Evolutionary conservation across 495 filamentous ascomycete genomes (phyloP).

Genomic region (Aspergillus hancockii): DNA sequence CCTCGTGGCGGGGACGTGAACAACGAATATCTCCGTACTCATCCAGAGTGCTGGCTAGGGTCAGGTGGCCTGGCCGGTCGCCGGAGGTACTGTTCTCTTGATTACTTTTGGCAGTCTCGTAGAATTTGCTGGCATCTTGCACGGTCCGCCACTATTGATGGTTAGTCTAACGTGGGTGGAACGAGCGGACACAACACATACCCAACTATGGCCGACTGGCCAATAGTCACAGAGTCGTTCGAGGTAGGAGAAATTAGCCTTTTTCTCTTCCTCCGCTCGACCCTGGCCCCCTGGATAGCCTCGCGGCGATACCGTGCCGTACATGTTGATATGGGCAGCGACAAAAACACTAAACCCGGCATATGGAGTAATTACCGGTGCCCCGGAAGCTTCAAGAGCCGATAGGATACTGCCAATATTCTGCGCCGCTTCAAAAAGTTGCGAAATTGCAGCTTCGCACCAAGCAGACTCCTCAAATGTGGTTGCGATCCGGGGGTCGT

Average conservation of each 20-base stretch:
- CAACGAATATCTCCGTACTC: conserved; percentile 47
- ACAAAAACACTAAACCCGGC: conserved; percentile 49
- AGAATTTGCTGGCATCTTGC: conserved; percentile 45
- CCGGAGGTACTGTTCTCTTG: conserved; percentile 25
- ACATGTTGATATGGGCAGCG: conserved; percentile 49
- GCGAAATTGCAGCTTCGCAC: conserved; percentile 29
- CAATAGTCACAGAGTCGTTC: conserved; percentile 40
- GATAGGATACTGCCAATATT: conserved; percentile 38
- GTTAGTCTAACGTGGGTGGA: background rate
- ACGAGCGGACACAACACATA: conserved; percentile 15
- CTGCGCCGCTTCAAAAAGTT: conserved; percentile 42
- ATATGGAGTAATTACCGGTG: conserved; percentile 45
- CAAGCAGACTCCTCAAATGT: conserved; percentile 18
- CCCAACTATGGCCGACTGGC: conserved; percentile 46
- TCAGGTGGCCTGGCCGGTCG: conserved; percentile 32
- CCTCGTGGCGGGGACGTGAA: conserved; percentile 28
- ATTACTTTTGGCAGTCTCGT: conserved; percentile 36
- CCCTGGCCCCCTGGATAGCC: conserved; percentile 41
- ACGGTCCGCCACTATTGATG: conserved; percentile 41
- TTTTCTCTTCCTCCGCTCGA: conserved; percentile 41
- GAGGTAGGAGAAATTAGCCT: conserved; percentile 37
- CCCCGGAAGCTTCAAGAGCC: conserved; percentile 37
- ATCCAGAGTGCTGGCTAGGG: conserved; percentile 40
- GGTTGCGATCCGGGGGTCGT: conserved; percentile 21
- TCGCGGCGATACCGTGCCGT: conserved; percentile 40